A percentile compares a stretch with the other conserved stretches of the same genome.
phyloP scores from a whole-genome alignment of 2,329 filamentous ascomycete genomes.

The Cladosporium halotolerans region DNA sequence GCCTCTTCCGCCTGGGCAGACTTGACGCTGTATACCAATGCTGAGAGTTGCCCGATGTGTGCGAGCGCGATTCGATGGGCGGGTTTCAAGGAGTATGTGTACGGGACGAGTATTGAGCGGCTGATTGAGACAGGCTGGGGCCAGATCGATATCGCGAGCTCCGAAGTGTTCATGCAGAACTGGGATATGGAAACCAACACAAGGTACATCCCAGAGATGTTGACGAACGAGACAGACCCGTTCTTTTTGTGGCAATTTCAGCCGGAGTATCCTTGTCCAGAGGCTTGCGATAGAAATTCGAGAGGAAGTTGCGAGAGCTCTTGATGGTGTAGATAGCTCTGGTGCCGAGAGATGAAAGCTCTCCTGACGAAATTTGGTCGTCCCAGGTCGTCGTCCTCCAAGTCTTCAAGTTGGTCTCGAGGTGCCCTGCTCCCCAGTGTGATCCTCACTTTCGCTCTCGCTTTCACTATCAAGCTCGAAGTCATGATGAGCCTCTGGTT shows the following conservation, averaged over 20 bases:
- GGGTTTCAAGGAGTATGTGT: slow-evolving; percentile 51
- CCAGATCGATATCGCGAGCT: slow-evolving; percentile 44
- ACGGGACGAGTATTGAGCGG: slow-evolving; percentile 45
- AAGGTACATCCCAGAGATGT: slow-evolving; percentile 39
- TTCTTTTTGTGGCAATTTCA: slow-evolving; percentile 52
- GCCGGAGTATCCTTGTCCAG: slow-evolving; percentile 29
- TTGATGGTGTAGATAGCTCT: neutral
- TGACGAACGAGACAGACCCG: slow-evolving; percentile 49
- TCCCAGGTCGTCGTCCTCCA: too few relatives aligned
- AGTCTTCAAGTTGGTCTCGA: too few relatives aligned
- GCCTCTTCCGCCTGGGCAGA: slow-evolving; percentile 40
- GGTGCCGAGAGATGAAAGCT: too few relatives aligned
- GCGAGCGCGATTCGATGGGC: slow-evolving; percentile 52
- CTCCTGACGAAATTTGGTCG: too few relatives aligned
- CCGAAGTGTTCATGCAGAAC: slow-evolving; percentile 43
- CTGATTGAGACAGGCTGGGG: slow-evolving; percentile 45
- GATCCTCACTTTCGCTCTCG: too few relatives aligned
- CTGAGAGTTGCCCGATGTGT: slow-evolving; percentile 54
- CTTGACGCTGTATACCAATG: slow-evolving; percentile 52
- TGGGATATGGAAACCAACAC: slow-evolving; percentile 33
- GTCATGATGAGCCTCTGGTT: too few relatives aligned
- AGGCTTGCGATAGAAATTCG: slow-evolving; percentile 24
- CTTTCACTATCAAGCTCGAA: too few relatives aligned
- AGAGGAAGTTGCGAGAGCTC: neutral
- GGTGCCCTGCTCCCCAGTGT: too few relatives aligned